Base-by-base conservation (phyloP, 768 basidiomycete genomes). In the Cyclocybe aegerita region DNA sequence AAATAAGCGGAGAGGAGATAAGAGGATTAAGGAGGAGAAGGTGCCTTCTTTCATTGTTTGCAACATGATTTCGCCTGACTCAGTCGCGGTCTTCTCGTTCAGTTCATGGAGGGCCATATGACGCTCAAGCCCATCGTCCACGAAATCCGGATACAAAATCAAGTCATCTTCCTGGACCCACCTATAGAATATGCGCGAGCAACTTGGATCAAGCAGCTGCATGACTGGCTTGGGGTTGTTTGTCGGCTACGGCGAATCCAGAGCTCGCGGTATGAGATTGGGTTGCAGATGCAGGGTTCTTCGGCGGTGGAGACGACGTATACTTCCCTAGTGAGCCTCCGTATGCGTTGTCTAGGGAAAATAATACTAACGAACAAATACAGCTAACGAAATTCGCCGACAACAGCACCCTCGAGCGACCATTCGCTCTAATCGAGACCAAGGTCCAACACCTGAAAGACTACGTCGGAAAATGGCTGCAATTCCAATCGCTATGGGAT, bases 401-500 rank as follows among this genome's bases (percentile, higher is more conserved):
- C 49, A 75, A 80, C 44, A 29, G 55, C 40, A 85, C 86, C 0
- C 79, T 98, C 1, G 81, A 86, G 59, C 81, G 82, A 30, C 93
- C 96, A 0, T 93, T 99, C 67, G 68, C 80, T 0, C 76, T 97
- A 17, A 87, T 99, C 60, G 94, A 98, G 69, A 74, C 69, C 58
- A 97, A 97, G 69, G 85, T 94, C 11, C 86, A 88, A 50, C 84
- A 91, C 53, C 79, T 99, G 47, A 86, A 80, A 59, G 86, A 88
- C 40, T 99, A 99, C 68, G 93, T 98, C 43, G 90, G 79, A 52
- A 97, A 97, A 72, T 99, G 97, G 97, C 81, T 98, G 0, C 95
- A 96, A 62, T 98, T 99, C 81, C 97, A 98, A 69, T 96, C 96
- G 0, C 77, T 98, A 0, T 98, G 96, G 97, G 97, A 99, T 65